Base-by-base conservation (phyloP, 2,329 filamentous ascomycete species). In the Verticillium nubilum region DNA sequence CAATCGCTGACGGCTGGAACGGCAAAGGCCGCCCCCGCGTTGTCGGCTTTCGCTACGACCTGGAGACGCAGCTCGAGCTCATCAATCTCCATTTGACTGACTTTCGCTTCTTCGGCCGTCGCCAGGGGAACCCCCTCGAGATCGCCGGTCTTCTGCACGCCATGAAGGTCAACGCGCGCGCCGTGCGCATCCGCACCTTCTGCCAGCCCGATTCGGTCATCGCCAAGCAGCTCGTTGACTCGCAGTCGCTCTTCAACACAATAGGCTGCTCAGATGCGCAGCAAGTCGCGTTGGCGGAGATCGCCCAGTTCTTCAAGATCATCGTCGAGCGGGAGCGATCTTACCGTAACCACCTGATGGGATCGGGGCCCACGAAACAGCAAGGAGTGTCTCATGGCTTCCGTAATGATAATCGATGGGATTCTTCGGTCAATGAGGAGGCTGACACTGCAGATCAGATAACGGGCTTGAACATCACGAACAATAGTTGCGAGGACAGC, bases 11-110 rank as follows among this genome's bases (percentile, higher is more conserved):
- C 56, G 68, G 66, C 5, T 86, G 83, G 84, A 70, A 74, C 26
- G 73, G 76, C 52, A 77, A 79, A 62, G 83, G 83, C 42, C 81
- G 80, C 0, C 81, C 83, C 5, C 78, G 75, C 59, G 82, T 86
- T 9, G 70, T 83, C 25, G 80, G 80, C 13, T 86, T 85, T 68
- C 80, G 82, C 19, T 86, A 83, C 67, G 83, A 86, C 61, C 68
- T 86, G 2, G 83, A 86, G 71, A 85, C 83, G 1, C 84, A 86
- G 70, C 67, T 86, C n/a, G 80, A 84, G 12, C 76, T 86, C 12
- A 68, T 86, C 25, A 66, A 69, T 17, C 67, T 80, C 9, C 83
- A 86, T 63, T 67, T 77, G 28, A 68, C 78, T 10, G 76, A 80
- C 25, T 86, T 86, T 65, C 77, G 76, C 33, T 86, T 86, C 70